Base-by-base conservation (phyloP, 768 basidiomycete genomes). In the Hortiboletus campestris region DNA sequence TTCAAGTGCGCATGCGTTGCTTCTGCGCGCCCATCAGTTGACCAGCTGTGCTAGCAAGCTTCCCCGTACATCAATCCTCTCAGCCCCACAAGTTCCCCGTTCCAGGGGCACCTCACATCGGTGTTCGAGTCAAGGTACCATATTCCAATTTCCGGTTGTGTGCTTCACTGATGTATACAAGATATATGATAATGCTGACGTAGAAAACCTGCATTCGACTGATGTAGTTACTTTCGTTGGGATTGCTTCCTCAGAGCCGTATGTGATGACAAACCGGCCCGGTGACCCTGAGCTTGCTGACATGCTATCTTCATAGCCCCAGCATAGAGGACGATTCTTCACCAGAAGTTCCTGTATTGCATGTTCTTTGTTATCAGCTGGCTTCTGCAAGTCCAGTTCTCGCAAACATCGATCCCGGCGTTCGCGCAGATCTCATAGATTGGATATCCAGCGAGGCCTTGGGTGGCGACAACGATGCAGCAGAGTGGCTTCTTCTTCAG, bases 381-480 rank as follows among this genome's bases (percentile, higher is more conserved):
- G 51, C 46, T 5, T 29, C 63, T 14, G n/a, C 47, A 19, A 48
- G 6, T 11, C 22, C 34, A 22, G 31, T 20, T 19, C 45, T 56
- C 55, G 22, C 50, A 59, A 42, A 49, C 53, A 19, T 61, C 49
- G 45, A 56, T 47, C 19, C 52, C 36, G 50, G 58, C 14, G 54
- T 83, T 16, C 76, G 86, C 36, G 64, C 76, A 9, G 80, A 85
- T 43, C 74, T 94, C 17, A 76, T 92, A 38, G 58, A 72, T 0
- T 94, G 91, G 91, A 80, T 94, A 46, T 87, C 90, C 1, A 70
- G 78, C 22, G 83, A 88, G 63, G 83, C 78, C 12, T 75, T 93
- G 5, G 86, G 78, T 0, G 86, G 88, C 5, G 91, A 94, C 63
- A 68, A 62, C 31, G 74, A 81, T 20, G 84, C 85, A 2, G 89